Evolutionary conservation across 2,329 filamentous ascomycete genomes (phyloP).

Genomic region (Talaromyces verruculosus): DNA sequence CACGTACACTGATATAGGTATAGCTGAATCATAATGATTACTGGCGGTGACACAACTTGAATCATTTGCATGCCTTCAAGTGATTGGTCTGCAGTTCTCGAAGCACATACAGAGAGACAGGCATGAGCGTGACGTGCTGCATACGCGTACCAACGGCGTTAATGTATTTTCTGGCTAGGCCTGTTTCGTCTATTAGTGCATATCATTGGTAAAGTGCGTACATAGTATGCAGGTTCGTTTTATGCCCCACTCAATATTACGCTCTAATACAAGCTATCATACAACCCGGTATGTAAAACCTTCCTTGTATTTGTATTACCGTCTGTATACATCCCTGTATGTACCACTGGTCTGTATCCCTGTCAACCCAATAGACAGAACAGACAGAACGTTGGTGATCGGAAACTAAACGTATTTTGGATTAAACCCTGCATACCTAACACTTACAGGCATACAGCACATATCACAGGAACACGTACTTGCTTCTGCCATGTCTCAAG

Average conservation of each 20-base stretch:
- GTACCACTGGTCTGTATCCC: background rate
- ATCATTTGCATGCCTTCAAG: background rate
- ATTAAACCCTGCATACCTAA: background rate
- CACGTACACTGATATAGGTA: background rate
- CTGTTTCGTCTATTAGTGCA: background rate
- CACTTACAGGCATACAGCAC: background rate
- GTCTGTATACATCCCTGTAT: background rate
- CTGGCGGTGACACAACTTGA: background rate
- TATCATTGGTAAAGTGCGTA: background rate
- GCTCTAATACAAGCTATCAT: background rate
- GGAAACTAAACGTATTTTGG: background rate
- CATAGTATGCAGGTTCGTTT: background rate
- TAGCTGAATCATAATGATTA: background rate
- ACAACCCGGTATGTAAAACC: slow-evolving; percentile 9
- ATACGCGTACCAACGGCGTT: slow-evolving; percentile 2
- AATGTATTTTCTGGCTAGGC: background rate
- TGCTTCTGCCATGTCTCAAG: background rate
- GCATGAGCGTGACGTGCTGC: background rate
- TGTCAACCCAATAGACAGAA: background rate
- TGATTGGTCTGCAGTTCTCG: background rate
- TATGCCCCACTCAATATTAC: background rate
- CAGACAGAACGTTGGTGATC: background rate
- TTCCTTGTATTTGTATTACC: background rate
- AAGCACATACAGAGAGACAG: background rate
- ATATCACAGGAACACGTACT: background rate